Evolutionary conservation across 495 filamentous ascomycete species (phyloP), one percentile per base, ranked within the genome.

Genomic region (Aeminium ludgeri): DNA sequence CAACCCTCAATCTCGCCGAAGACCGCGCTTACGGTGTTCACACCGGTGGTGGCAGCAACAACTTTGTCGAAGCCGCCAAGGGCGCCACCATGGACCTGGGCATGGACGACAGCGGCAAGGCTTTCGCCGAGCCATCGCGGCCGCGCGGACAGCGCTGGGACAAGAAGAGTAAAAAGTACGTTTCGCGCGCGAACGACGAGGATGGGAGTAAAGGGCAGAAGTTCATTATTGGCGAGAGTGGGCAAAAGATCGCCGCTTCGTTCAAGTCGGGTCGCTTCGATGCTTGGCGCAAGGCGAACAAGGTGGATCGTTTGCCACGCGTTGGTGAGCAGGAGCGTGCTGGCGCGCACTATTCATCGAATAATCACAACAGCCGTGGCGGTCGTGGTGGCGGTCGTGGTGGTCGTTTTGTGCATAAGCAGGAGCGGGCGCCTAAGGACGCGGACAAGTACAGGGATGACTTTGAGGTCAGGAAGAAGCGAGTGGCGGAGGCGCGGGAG

Each of bases 231-330:
- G 86, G 91, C 42, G 89, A 97, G 63, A 80, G 73, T 55, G 89
- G 89, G 34, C 84, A 84, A 63, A 96, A 95, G 69, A 93, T 97
- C 43, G 81, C 89, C 1, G 82, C 89, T 33, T 78, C 67, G 46
- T 95, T 96, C 72, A 76, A 86, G 49, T 86, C 79, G 56, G 89
- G 91, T 29, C 75, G 91, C 20, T 97, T 94, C 60, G 83, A 95
- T 44, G 70, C 68, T 20, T 97, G 89, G 89, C 78, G 78, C 55
- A 80, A 77, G 55, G 73, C 79, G 19, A 80, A 97, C 63, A 77
- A 78, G 40, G 66, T 96, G 30, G 76, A 72, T 28, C 67, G 72
- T 0, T 58, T 94, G 44, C 86, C 89, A 7, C 69, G 76, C 12
- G 75, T 80, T 8, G 89, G 89, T 23, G 89, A 96, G 58, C 59